Conservation (phyloP, 306 rosid genomes). For the Pterocarpus santalinus region DNA sequence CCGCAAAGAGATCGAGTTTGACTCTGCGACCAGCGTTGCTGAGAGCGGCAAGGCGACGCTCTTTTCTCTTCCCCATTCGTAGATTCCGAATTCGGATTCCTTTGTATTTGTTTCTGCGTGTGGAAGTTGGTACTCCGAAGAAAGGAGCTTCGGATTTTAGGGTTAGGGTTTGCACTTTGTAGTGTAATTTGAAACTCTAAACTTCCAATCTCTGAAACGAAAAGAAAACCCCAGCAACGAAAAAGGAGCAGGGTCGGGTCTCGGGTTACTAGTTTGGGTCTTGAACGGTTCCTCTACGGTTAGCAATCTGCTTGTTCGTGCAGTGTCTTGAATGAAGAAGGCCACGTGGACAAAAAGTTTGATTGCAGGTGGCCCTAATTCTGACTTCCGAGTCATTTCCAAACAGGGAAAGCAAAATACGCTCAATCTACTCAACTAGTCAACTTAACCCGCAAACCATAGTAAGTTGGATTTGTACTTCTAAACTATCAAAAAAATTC, state of each 20-base stretch:
- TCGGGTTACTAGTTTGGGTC: not conserved
- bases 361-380: no score
- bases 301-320: no score
- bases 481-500: no score
- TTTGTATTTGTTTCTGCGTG: not conserved
- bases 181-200: not conserved
- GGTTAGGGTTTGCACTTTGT: conserved; percentile 53
- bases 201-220: not conserved
- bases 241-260: not conserved
- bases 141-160: conserved; percentile 24
- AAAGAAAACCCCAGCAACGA: not conserved
- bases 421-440: no score
- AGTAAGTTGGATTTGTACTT: no score
- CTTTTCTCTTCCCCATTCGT: conserved; percentile 93
- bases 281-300: not conserved
- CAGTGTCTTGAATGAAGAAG: no score
- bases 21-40: conserved; percentile 94
- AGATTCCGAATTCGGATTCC: conserved; percentile 26
- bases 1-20: conserved; percentile 96
- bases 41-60: conserved; percentile 91
- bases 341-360: no score
- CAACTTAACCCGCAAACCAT: no score
- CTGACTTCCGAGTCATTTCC: no score
- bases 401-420: no score
- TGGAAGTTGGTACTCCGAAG: not conserved